Evolutionary conservation across 2,329 filamentous ascomycete genomes (phyloP).

Genomic region (Diplocarpon rosae): DNA sequence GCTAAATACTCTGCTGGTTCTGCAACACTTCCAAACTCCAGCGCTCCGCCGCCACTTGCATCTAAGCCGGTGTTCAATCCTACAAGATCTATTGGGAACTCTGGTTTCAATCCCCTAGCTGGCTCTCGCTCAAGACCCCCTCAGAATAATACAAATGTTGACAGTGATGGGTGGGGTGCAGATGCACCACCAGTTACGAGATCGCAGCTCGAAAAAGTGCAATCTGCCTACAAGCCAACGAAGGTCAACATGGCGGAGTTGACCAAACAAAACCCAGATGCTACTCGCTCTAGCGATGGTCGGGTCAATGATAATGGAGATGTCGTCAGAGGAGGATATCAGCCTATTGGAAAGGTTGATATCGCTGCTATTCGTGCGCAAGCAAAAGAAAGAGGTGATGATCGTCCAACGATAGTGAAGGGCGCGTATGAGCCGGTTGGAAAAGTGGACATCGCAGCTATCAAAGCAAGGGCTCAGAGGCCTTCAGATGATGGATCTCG

Average conservation of each 20-base stretch:
- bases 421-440: slow-evolving; percentile 90
- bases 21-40: slow-evolving; percentile 38
- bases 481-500: slow-evolving; percentile 31
- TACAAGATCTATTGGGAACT: slow-evolving; percentile 39
- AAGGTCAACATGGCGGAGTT: slow-evolving; percentile 90
- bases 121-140: slow-evolving; percentile 50
- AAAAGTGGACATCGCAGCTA: slow-evolving; percentile 94
- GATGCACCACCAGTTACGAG: slow-evolving; percentile 89
- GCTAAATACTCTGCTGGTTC: slow-evolving; percentile 76
- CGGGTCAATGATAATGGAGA: slow-evolving; percentile 40
- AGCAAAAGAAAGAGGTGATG: slow-evolving; percentile 59
- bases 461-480: slow-evolving; percentile 72
- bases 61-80: slow-evolving; percentile 91
- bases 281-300: slow-evolving; percentile 47
- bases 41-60: slow-evolving; percentile 50
- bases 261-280: slow-evolving; percentile 56
- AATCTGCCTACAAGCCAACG: slow-evolving; percentile 85
- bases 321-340: slow-evolving; percentile 77
- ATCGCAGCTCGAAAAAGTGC: slow-evolving; percentile 81
- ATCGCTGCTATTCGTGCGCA: slow-evolving; percentile 79
- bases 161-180: slow-evolving; percentile 85
- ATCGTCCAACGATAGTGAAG: slow-evolving; percentile 76
- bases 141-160: slow-evolving; percentile 44
- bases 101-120: slow-evolving; percentile 53
- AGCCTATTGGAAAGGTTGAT: slow-evolving; percentile 94